Evolutionary conservation across 805 yeast genomes (phyloP).

Genomic region (Yamadazyma sp.): DNA sequence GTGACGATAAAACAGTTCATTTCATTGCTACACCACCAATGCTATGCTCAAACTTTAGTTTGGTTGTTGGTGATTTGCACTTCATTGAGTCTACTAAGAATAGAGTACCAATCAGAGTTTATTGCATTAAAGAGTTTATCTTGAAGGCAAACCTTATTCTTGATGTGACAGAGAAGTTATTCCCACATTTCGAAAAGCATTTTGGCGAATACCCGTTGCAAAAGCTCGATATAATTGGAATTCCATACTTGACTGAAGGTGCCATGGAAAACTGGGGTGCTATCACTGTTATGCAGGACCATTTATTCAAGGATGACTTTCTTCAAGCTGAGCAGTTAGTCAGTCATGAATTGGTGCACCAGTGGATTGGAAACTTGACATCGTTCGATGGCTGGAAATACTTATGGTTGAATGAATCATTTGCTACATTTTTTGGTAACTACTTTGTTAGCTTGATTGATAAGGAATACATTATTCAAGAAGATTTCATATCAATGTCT

Average conservation of each 20-base stretch:
- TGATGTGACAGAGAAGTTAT: conserved; percentile 42
- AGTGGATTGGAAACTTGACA: conserved; percentile 73
- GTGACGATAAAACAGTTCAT: conserved; percentile 22
- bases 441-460: conserved; percentile 20
- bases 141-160: conserved; percentile 47
- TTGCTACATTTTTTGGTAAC: conserved; percentile 73
- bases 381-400: conserved; percentile 67
- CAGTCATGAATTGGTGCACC: conserved; percentile 75
- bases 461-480: conserved; percentile 21
- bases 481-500: conserved; percentile 25
- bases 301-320: conserved; percentile 30
- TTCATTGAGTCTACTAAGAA: conserved; percentile 25
- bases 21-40: conserved; percentile 60
- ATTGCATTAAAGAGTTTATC: conserved; percentile 54
- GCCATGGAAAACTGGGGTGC: conserved; percentile 83
- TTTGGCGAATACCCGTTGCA: conserved; percentile 56
- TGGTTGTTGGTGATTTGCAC: conserved; percentile 68
- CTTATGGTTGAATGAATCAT: conserved; percentile 75
- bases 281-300: conserved; percentile 57
- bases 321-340: conserved; percentile 52
- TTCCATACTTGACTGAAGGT: conserved; percentile 73
- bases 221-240: conserved; percentile 64
- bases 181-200: conserved; percentile 48
- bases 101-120: conserved; percentile 48
- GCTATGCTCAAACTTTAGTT: conserved; percentile 64